phyloP scores from a whole-genome alignment of 192 early-diverging fungal genomes.

The Backusella parvicylindrica region DNA sequence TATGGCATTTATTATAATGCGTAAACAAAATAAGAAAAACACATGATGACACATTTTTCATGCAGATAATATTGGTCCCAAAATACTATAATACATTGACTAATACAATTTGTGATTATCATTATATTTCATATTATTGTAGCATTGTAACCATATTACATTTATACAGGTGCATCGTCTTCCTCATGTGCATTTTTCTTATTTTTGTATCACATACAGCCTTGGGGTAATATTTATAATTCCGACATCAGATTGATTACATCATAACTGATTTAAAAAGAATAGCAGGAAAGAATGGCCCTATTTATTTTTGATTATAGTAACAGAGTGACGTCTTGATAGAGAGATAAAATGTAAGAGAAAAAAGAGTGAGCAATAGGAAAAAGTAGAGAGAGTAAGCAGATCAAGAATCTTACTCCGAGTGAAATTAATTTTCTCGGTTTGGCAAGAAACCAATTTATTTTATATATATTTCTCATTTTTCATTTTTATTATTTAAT shows the following conservation, averaged over 20 bases:
- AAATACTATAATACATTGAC: too few relatives aligned
- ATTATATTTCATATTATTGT: background rate
- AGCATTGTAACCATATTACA: background rate
- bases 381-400: background rate
- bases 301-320: too few relatives aligned
- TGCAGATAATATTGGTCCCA: too few relatives aligned
- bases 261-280: background rate
- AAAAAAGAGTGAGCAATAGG: too few relatives aligned
- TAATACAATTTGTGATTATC: too few relatives aligned
- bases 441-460: background rate
- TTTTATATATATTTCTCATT: background rate
- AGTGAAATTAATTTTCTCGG: constrained; percentile 1
- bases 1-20: too few relatives aligned
- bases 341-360: background rate
- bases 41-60: too few relatives aligned
- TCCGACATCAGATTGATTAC: background rate
- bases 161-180: background rate
- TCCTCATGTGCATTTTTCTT: background rate
- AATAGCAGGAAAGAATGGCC: background rate
- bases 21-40: too few relatives aligned
- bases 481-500: background rate
- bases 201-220: background rate
- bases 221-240: background rate
- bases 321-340: background rate
- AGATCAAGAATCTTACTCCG: background rate